Conservation (phyloP, 148 eudicot species). For the Pharnaceum exiguum region DNA sequence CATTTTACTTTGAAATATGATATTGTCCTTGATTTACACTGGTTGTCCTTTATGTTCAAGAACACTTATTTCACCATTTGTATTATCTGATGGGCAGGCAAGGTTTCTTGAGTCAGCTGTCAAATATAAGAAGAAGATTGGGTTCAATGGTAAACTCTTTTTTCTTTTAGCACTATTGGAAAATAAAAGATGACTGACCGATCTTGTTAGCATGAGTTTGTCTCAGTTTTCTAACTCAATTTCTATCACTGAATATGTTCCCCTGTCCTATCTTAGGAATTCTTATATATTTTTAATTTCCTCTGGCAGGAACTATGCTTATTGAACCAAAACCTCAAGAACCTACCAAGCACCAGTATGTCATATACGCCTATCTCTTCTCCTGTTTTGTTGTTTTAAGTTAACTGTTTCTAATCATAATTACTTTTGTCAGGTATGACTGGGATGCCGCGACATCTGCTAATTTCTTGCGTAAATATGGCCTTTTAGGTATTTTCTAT, state of each 20-base stretch:
- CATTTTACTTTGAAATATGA: no score
- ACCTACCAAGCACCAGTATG: slow-evolving; percentile 98
- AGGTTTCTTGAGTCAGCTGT: slow-evolving; percentile 80
- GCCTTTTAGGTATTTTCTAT: slow-evolving; percentile 57
- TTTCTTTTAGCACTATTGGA: neutral
- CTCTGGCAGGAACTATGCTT: slow-evolving; percentile 67
- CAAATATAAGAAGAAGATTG: slow-evolving; percentile 90
- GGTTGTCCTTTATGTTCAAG: neutral
- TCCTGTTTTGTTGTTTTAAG: neutral
- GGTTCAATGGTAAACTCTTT: slow-evolving; percentile 69
- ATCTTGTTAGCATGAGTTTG: no score
- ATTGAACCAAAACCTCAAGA: slow-evolving; percentile 98
- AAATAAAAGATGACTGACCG: neutral
- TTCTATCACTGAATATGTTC: neutral
- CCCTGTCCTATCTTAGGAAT: neutral
- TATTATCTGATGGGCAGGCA: slow-evolving; percentile 49
- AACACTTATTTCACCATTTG: neutral
- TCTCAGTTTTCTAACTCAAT: neutral
- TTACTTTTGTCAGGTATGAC: slow-evolving; percentile 60
- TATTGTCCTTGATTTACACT: no score
- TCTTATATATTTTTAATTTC: neutral
- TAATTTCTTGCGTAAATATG: slow-evolving; percentile 92
- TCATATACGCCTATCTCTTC: neutral
- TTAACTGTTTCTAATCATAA: slow-evolving; percentile 10
- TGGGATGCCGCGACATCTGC: slow-evolving; percentile 99